These are phyloP conservation scores for Phialemoniopsis sp. DNA, from an alignment of 2,329 filamentous ascomycete genomes.

Conservation along the genomic window DNA sequence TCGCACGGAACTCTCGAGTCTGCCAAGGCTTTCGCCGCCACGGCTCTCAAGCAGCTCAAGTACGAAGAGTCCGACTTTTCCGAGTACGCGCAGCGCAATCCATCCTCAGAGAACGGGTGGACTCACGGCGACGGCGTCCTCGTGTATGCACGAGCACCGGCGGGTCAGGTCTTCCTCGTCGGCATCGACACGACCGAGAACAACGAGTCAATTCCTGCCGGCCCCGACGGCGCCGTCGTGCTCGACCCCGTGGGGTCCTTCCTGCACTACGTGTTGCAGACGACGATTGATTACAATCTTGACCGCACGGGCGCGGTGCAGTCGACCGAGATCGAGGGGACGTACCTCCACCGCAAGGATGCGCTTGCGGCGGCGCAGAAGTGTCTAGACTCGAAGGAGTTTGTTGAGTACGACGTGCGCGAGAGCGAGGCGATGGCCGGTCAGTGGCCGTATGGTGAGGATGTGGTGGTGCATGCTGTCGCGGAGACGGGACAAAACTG, in stretches of 20 bases:
- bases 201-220: slow-evolving; percentile 18
- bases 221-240: slow-evolving; percentile 11
- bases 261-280: slow-evolving; percentile 37
- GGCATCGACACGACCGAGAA: slow-evolving; percentile 31
- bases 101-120: slow-evolving; percentile 18
- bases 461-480: slow-evolving; percentile 37
- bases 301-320: slow-evolving; percentile 27
- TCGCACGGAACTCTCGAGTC: slow-evolving; percentile 28
- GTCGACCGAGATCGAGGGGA: slow-evolving; percentile 31
- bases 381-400: slow-evolving; percentile 20
- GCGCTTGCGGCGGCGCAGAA: slow-evolving; percentile 26
- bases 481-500: slow-evolving; percentile 34
- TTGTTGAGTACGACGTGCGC: slow-evolving; percentile 27
- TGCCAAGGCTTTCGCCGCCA: slow-evolving; percentile 28
- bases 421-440: slow-evolving; percentile 14
- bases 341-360: slow-evolving; percentile 23
- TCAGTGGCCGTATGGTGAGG: slow-evolving; percentile 39
- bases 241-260: slow-evolving; percentile 17
- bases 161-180: slow-evolving; percentile 30
- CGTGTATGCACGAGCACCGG: slow-evolving; percentile 27
- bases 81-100: slow-evolving; percentile 18
- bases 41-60: slow-evolving; percentile 23
- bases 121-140: slow-evolving; percentile 30
- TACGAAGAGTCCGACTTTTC: slow-evolving; percentile 31
- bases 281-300: slow-evolving; percentile 32